Conservation (phyloP, 2,329 filamentous ascomycete genomes). For the Botrytis cinerea region DNA sequence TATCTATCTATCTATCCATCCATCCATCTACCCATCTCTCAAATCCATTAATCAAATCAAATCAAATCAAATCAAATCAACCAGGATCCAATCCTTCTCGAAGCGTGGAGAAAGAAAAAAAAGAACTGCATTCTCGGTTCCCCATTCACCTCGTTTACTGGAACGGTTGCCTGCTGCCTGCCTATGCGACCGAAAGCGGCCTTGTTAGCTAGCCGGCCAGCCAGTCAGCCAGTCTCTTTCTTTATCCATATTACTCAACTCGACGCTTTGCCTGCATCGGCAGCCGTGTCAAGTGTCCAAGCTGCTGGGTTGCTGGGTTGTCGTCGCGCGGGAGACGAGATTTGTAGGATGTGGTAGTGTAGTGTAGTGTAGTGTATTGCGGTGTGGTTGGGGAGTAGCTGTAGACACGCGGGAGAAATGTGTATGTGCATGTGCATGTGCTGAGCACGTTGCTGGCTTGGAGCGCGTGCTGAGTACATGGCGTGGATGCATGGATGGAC, state of each 20-base stretch:
- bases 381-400: neutral
- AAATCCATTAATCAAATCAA: neutral
- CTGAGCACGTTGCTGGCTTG: neutral
- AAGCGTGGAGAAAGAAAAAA: neutral
- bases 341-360: neutral
- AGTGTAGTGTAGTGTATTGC: neutral
- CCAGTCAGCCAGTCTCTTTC: neutral
- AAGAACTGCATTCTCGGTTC: neutral
- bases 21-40: too few relatives aligned
- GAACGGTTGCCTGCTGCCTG: slow-evolving; percentile 14
- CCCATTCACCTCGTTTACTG: neutral
- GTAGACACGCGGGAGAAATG: neutral
- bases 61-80: neutral
- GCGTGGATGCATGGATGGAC: neutral
- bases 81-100: slow-evolving; percentile 6
- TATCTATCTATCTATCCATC: neutral
- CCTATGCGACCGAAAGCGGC: neutral
- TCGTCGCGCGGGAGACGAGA: neutral
- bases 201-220: neutral
- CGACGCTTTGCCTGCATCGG: too few relatives aligned
- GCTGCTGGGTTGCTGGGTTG: neutral
- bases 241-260: neutral
- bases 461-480: neutral
- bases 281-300: neutral
- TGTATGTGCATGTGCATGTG: slow-evolving; percentile 13